phyloP scores from a whole-genome alignment of 1,139 yeast species.

The Meyerozyma smithsonii region DNA sequence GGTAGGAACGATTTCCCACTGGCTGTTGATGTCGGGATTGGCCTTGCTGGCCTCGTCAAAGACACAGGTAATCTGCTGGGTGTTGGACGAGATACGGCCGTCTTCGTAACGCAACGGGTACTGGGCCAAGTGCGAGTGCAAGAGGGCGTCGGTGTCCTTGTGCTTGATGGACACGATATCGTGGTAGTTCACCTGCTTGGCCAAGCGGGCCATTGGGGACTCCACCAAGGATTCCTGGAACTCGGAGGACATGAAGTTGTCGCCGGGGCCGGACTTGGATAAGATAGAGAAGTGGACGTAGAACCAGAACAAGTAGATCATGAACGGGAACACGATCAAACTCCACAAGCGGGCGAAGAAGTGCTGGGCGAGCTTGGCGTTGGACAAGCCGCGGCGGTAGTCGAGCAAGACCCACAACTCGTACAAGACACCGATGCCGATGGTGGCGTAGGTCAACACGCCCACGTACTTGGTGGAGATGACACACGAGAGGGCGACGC shows the following conservation, averaged over 20 bases:
- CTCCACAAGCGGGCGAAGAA: conserved; percentile 71
- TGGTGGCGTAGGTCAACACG: conserved; percentile 78
- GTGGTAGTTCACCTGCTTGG: conserved; percentile 68
- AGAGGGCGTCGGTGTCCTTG: conserved; percentile 65
- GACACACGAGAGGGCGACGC: conserved; percentile 81
- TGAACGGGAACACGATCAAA: conserved; percentile 74
- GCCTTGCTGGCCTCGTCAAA: conserved; percentile 24
- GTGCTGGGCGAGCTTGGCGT: conserved; percentile 60
- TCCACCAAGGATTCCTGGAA: conserved; percentile 91
- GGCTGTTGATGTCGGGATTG: conserved; percentile 56
- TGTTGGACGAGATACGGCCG: conserved; percentile 92
- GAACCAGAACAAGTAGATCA: conserved; percentile 87
- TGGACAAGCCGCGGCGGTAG: conserved; percentile 59
- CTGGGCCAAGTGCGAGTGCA: conserved; percentile 70
- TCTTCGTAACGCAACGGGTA: conserved; percentile 95
- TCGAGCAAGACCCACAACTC: conserved; percentile 89
- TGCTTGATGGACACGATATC: conserved; percentile 77
- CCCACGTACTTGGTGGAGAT: conserved; percentile 96
- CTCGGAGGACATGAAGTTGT: conserved; percentile 84
- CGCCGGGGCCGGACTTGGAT: conserved; percentile 91
- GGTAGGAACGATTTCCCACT: conserved; percentile 84
- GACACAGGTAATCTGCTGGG: conserved; percentile 89
- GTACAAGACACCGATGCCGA: conserved; percentile 79
- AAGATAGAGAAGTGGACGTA: conserved; percentile 82
- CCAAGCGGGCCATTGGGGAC: conserved; percentile 66